phyloP scores from a whole-genome alignment of 108 stramenopile genomes.

The Aureococcus anophagefferens region DNA sequence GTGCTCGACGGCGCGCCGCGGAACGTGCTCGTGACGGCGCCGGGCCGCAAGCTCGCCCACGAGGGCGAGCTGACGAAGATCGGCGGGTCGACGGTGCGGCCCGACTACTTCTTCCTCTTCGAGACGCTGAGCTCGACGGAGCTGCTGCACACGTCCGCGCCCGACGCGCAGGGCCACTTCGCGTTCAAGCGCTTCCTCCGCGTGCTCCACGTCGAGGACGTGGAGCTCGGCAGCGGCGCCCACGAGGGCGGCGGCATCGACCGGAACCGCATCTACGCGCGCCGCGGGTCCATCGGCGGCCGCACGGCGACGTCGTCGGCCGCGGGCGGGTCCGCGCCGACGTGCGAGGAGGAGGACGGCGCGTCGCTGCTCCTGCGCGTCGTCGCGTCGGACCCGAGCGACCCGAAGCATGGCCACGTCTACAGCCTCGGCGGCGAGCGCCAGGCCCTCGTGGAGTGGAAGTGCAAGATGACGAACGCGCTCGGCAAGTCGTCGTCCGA shows the following conservation, averaged over 20 bases:
- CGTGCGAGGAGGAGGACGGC: background rate
- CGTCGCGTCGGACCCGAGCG: background rate
- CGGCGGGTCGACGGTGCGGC: background rate
- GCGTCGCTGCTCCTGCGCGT: background rate
- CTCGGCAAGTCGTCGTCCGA: background rate
- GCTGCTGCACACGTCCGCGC: background rate
- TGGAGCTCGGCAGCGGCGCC: background rate
- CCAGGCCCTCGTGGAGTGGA: background rate
- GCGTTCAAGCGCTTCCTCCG: background rate
- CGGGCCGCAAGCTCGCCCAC: background rate
- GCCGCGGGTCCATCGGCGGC: no score
- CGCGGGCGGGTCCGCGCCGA: background rate
- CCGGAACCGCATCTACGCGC: no score
- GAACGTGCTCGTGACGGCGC: background rate
- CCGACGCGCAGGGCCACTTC: background rate
- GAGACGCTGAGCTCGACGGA: background rate
- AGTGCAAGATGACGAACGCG: background rate
- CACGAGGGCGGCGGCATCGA: no score
- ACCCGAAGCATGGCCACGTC: background rate
- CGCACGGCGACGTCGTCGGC: no score
- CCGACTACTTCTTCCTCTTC: background rate
- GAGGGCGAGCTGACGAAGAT: background rate
- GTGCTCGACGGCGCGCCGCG: background rate
- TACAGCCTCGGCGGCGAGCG: background rate
- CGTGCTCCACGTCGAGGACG: background rate